Base-by-base conservation (phyloP, 805 yeast genomes). In the Zygosaccharomyces gambellarensis region DNA sequence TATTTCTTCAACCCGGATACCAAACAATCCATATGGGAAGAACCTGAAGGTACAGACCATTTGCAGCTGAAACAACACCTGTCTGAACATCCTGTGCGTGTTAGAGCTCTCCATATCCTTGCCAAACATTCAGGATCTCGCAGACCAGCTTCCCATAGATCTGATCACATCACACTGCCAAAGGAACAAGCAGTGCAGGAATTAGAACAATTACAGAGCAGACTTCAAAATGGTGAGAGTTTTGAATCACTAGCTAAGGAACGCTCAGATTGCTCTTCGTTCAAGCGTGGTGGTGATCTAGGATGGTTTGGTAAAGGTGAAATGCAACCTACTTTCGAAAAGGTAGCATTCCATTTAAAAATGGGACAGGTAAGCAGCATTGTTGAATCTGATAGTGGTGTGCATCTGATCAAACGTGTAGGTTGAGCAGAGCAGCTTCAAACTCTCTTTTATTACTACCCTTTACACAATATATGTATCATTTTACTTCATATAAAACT, bases 311-410 rank as follows among this genome's bases (percentile, higher is more conserved):
- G 86, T 22, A 81, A 77, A 52, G 97, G 97, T 36, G 90, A 85
- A 59, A 94, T 94, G 99, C 98, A 94, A 68, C 96, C 96, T 31
- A 71, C 85, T 50, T 94, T 94, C 63, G 99, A 94, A 68, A 82
- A 82, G 51, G 95, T 94, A 2, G 83, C 96, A 1, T 92, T 86
- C 65, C 82, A 71, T 4, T 72, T 94, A 56, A 80, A 87, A 55
- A 83, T 89, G 19, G 96, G 96, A 19, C 94, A 90, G 63, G 67
- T 86, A 40, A 84, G 94, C 61, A 86, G 80, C 39, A 79, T 90
- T 25, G 86, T 94, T 12, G 97, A 90, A 69, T 81, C 90, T 14
- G 95, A 85, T 61, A 85, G 95, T 57, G 99, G 99, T 21, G 82
- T 89, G 44, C 99, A 94, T 62, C 66, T 94, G 54, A 82, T 94